Conservation (phyloP, 176 grass and related monocot genomes). For the Ensete ventricosum region DNA sequence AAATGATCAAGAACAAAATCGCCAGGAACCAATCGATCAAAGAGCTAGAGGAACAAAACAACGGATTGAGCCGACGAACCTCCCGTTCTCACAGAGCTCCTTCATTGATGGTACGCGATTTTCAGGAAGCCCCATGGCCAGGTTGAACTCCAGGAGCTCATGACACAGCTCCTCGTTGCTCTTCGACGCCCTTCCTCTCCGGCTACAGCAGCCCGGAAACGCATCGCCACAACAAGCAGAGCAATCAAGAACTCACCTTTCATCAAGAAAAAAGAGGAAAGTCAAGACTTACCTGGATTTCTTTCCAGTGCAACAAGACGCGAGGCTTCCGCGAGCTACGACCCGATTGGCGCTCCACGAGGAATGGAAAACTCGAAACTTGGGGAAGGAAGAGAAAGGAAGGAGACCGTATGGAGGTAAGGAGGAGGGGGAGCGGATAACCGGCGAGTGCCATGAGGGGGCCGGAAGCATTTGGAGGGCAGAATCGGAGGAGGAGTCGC, state of each 20-base stretch:
- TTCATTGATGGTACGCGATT: slow-evolving; percentile 26
- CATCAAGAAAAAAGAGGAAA: neutral
- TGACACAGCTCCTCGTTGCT: slow-evolving; percentile 22
- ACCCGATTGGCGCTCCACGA: neutral
- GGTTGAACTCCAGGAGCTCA: slow-evolving; percentile 30
- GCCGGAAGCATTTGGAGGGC: neutral
- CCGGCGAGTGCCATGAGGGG: neutral
- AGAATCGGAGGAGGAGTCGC: neutral
- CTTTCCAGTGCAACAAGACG: neutral
- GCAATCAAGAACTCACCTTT: neutral
- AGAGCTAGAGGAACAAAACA: neutral
- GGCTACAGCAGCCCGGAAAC: slow-evolving; percentile 1
- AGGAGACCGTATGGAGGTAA: neutral
- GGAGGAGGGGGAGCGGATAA: neutral
- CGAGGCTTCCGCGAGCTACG: neutral
- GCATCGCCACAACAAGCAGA: neutral
- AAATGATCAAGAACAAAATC: too few relatives aligned
- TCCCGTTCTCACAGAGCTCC: slow-evolving; percentile 26
- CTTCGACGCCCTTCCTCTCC: slow-evolving; percentile 25
- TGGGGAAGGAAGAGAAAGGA: neutral
- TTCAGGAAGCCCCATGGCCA: slow-evolving; percentile 25
- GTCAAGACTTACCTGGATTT: neutral
- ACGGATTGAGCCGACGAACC: slow-evolving; percentile 14
- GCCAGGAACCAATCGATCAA: neutral
- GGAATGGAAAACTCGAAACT: neutral